These are phyloP conservation scores for Gracilaria vermiculophylla DNA, from an alignment of 23 red algal genomes.

Conservation along the genomic window DNA sequence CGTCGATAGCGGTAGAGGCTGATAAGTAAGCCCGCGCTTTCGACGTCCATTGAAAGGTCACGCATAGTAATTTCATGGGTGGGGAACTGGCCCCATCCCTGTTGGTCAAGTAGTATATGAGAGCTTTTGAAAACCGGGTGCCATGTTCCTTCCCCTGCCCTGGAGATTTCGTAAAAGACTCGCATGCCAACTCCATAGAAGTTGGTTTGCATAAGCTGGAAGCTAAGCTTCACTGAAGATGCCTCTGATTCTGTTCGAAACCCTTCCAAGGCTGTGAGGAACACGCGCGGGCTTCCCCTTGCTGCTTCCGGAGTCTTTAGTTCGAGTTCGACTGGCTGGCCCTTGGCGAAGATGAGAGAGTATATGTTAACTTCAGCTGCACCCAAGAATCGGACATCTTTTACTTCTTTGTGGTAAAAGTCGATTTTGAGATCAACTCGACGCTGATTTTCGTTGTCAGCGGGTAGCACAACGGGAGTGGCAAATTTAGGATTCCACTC, in stretches of 20 bases:
- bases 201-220: constrained; percentile 58
- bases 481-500: constrained; percentile 56
- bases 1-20: constrained; percentile 41
- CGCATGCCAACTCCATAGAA: constrained; percentile 55
- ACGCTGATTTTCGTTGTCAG: constrained; percentile 54
- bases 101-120: constrained; percentile 33
- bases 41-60: constrained; percentile 42
- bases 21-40: constrained; percentile 36
- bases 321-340: constrained; percentile 49
- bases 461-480: constrained; percentile 8
- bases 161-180: constrained; percentile 60
- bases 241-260: neutral
- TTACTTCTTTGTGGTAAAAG: constrained; percentile 50
- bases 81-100: constrained; percentile 56
- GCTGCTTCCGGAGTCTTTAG: constrained; percentile 29
- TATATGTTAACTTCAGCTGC: constrained; percentile 37
- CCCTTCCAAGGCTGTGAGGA: constrained; percentile 44
- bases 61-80: constrained; percentile 32
- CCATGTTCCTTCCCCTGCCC: constrained; percentile 26
- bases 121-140: constrained; percentile 56
- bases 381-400: constrained; percentile 34
- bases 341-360: constrained; percentile 28
- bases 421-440: constrained; percentile 37
- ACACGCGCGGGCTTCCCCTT: constrained; percentile 36
- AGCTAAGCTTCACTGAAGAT: constrained; percentile 14